Evolutionary conservation across 192 early-diverging fungal species (phyloP).

Genomic region (Backusella circina): DNA sequence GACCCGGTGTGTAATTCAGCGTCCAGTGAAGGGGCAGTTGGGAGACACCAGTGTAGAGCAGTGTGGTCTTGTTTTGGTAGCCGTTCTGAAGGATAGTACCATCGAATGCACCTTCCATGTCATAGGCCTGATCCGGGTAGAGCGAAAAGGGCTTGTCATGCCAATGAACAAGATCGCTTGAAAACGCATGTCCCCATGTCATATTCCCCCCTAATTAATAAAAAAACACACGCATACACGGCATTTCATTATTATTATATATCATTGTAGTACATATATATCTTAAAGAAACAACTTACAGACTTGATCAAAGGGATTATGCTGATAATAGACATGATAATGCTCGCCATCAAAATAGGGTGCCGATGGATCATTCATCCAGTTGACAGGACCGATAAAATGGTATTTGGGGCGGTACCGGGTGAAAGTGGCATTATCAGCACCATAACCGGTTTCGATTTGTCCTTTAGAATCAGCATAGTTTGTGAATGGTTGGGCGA

Average conservation of each 20-base stretch:
- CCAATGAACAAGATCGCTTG: conserved; percentile 16
- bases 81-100: conserved; percentile 1
- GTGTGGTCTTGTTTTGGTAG: conserved; percentile 2
- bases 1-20: not conserved
- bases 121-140: conserved; percentile 3
- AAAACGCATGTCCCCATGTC: conserved; percentile 24
- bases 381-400: conserved; percentile 18
- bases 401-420: conserved; percentile 8
- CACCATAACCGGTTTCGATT: conserved; percentile 15
- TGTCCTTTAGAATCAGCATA: not conserved
- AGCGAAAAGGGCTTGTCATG: conserved; percentile 14
- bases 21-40: not conserved
- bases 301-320: conserved; percentile 10
- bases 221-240: too few relatives aligned
- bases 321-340: conserved; percentile 19
- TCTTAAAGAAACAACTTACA: too few relatives aligned
- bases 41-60: conserved; percentile 5
- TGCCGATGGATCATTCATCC: conserved; percentile 32
- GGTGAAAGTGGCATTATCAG: not conserved
- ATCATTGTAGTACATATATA: too few relatives aligned
- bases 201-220: conserved; percentile 20
- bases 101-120: conserved; percentile 19
- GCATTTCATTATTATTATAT: too few relatives aligned
- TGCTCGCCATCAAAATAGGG: conserved; percentile 14
- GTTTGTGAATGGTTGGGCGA: not conserved